Percentiles rank a stretch among this genome's conserved stretches.
These are phyloP conservation scores for Papiliotrema terrestris DNA, from an alignment of 1,284 basidiomycete genomes.

Conservation along the genomic window DNA sequence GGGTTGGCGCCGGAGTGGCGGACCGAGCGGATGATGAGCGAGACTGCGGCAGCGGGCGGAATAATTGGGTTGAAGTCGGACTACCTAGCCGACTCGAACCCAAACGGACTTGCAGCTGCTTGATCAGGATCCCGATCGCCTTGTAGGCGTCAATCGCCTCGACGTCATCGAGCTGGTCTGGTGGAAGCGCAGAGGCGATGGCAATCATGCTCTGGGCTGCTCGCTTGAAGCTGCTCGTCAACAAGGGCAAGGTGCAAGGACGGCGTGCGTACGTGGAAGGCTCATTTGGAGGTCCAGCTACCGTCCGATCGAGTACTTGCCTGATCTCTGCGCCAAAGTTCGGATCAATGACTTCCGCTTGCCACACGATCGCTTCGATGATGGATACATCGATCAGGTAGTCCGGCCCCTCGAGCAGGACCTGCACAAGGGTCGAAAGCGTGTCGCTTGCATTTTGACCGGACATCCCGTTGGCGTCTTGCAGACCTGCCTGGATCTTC, in stretches of 20 bases:
- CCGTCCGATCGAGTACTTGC: slow-evolving; percentile 18
- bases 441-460: neutral
- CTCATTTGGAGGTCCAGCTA: slow-evolving; percentile 14
- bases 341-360: slow-evolving; percentile 28
- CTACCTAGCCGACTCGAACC: neutral
- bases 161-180: slow-evolving; percentile 19
- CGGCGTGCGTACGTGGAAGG: slow-evolving; percentile 10
- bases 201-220: slow-evolving; percentile 18
- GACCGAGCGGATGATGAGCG: neutral
- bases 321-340: slow-evolving; percentile 20
- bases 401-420: slow-evolving; percentile 23
- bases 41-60: neutral
- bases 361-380: slow-evolving; percentile 26
- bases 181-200: slow-evolving; percentile 10
- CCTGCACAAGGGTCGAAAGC: neutral
- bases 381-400: slow-evolving; percentile 33
- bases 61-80: neutral
- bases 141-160: slow-evolving; percentile 19
- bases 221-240: slow-evolving; percentile 17
- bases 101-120: slow-evolving; percentile 21
- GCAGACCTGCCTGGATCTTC: slow-evolving; percentile 11
- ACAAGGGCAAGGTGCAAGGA: neutral
- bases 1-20: neutral
- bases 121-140: slow-evolving; percentile 21
- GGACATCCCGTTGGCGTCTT: slow-evolving; percentile 1